Evolutionary conservation across 257 asterid genomes (phyloP).

Genomic region (Lavandula angustifolia): DNA sequence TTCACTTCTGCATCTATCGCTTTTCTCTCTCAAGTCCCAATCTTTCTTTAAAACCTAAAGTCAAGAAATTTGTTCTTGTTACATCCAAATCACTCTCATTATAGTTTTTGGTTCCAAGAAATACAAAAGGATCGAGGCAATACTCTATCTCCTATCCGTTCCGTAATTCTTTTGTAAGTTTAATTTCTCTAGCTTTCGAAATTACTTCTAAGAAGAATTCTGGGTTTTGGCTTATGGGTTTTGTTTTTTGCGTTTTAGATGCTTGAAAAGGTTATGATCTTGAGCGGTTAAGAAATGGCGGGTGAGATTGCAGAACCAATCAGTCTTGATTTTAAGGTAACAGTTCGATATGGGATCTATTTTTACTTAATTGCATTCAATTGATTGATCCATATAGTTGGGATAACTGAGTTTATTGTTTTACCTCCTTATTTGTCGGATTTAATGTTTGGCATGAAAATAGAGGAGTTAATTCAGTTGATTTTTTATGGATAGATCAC

Average conservation of each 20-base stretch:
- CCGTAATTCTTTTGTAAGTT: conserved; percentile 28
- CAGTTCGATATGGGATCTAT: conserved; percentile 23
- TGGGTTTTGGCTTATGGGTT: conserved; percentile 36
- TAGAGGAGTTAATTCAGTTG: neutral
- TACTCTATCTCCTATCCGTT: conserved; percentile 1
- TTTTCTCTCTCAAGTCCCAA: conserved; percentile 35
- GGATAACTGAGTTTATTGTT: conserved; percentile 3
- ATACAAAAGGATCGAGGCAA: neutral
- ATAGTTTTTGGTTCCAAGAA: conserved; percentile 17
- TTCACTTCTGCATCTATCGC: conserved; percentile 34
- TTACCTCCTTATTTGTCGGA: neutral
- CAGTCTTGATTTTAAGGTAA: conserved; percentile 68
- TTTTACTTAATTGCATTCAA: conserved; percentile 14
- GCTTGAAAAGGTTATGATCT: conserved; percentile 27
- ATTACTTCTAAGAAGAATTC: conserved; percentile 1
- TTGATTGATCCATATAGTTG: conserved; percentile 15
- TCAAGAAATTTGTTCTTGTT: conserved; percentile 46
- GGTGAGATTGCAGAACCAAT: conserved; percentile 69
- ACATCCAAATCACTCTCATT: conserved; percentile 25
- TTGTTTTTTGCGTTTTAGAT: conserved; percentile 37
- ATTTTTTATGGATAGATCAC: conserved; percentile 3
- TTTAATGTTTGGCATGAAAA: too few species aligned
- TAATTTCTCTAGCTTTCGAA: neutral
- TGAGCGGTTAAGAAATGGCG: conserved; percentile 55
- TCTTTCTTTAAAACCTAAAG: conserved; percentile 39